These are phyloP conservation scores for Lasiodiplodia gonubiensis DNA, from an alignment of 2,329 filamentous ascomycete species.

Conservation along the genomic window DNA sequence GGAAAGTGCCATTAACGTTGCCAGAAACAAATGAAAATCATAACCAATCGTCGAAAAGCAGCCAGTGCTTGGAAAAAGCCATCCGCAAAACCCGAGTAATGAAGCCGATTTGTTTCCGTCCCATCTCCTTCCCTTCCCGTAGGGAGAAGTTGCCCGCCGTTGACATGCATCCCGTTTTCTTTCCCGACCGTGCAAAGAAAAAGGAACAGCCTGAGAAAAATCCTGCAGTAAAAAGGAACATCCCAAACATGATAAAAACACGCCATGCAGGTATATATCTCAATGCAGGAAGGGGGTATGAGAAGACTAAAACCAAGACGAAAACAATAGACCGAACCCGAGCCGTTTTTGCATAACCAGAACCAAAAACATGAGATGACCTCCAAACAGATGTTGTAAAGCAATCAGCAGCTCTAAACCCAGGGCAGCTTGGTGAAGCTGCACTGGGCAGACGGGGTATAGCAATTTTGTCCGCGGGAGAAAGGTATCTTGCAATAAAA, in stretches of 20 bases:
- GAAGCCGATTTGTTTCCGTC: constrained; percentile 18
- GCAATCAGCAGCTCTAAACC: constrained; percentile 23
- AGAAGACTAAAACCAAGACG: constrained; percentile 21
- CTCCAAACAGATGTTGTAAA: constrained; percentile 27
- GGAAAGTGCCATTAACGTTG: constrained; percentile 13
- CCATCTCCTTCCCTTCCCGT: constrained; percentile 14
- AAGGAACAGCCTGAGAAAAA: constrained; percentile 10
- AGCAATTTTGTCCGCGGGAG: constrained; percentile 42
- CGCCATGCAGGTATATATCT: constrained; percentile 15
- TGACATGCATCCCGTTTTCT: constrained; percentile 16
- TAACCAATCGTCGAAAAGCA: constrained; percentile 22
- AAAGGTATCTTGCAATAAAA: constrained; percentile 19
- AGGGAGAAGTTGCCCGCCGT: constrained; percentile 5
- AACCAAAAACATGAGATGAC: constrained; percentile 24
- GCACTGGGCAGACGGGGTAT: constrained; percentile 23
- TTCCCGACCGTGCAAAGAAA: constrained; percentile 11
- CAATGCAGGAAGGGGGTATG: constrained; percentile 22
- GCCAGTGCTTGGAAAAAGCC: constrained; percentile 27
- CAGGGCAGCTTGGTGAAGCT: neutral
- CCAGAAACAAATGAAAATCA: constrained; percentile 23
- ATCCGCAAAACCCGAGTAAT: constrained; percentile 18
- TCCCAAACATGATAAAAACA: constrained; percentile 18
- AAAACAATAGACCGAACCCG: constrained; percentile 20
- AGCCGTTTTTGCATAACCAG: constrained; percentile 21
- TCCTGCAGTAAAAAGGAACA: constrained; percentile 15